Evolutionary conservation across 2,329 filamentous ascomycete species (phyloP), one percentile per base, ranked within the genome.

Genomic region (Ophiostoma piceae): DNA sequence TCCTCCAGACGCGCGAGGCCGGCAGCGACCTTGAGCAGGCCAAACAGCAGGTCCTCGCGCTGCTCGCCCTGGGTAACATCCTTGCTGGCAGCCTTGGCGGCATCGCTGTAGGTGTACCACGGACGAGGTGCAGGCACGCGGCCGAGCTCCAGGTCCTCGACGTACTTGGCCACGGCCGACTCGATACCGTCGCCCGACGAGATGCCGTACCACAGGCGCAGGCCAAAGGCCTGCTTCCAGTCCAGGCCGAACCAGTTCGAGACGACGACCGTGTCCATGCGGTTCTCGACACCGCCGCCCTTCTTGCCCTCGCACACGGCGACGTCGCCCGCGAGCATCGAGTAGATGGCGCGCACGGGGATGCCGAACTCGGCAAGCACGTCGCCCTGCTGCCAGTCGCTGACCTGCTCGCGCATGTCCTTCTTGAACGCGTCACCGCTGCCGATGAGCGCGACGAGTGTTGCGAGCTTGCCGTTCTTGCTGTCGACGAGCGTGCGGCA

Each of bases 191-290:
- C 90, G 54, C 88, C 84, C 43, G 86, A 82, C 2, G 86, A 84
- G 57, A 88, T 91, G 64, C 89, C 89, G 78, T 97, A 99, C 91
- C 93, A 98, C 1, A 99, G 83, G 62, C 94, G 88, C 67, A 99
- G 84, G 12, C 92, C 94, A 78, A 99, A 97, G 0, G 94, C 90
- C 76, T 96, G 94, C 78, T 92, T 89, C 95, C 95, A 99, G 77
- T 96, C 91, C 47, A 99, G 83, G 4, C 88, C 88, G 77, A 97
- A 99, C 66, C 89, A 89, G 75, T 91, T 86, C 0, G 92, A 91
- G 73, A 99, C 91, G 69, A 88, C 85, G 76, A 99, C 97, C 0
- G 90, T 90, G 16, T 89, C 85, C 54, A 90, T 85, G 64, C 91
- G 89, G 79, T 98, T 92, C 78, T 98, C 95, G 9, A 90, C 81